Base-by-base conservation (phyloP, 495 filamentous ascomycete genomes). In the Penicillium cinerascens region DNA sequence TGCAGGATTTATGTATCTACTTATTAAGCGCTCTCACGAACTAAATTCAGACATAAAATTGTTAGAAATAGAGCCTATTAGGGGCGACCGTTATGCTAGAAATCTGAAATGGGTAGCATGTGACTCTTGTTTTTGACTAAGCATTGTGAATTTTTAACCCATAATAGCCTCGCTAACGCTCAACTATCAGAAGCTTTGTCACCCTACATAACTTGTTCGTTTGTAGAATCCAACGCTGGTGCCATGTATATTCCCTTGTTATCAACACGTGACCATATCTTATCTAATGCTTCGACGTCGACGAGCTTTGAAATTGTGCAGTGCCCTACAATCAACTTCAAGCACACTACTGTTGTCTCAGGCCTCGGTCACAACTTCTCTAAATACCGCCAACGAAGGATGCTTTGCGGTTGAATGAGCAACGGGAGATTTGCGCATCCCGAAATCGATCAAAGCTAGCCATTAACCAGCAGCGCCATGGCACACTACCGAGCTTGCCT, bases 401-500 rank as follows among this genome's bases (percentile, higher is more conserved):
- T 33, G 29, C 27, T 22, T 43, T 26, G 25, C 10, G 23, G 11
- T 26, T 16, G 25, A 41, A 6, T 18, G 9, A 41, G 13, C 29
- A 33, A 10, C 29, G 20, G 27, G 43, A 42, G 21, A 23, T 15
- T 13, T n/a, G 9, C n/a, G 20, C 33, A 37, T 41, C 49, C 17
- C 51, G 59, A 40, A 54, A 62, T 59, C 55, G 59, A 51, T 47
- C 17, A 33, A 47, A 48, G 18, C 18, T 59, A 61, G 27, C 33
- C 51, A 20, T 33, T 23, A 16, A 46, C 27, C 21, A 33, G 43
- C 47, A 51, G 17, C 51, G 56, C 17, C 51, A 66, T 67, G 63
- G 52, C 65, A 45, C 56, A 59, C 42, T 54, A 51, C 57, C 61
- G 64, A 57, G 54, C 58, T 22, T 46, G 46, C 55, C 40, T 69